Evolutionary conservation across 345 rosid genomes (phyloP).

Genomic region (Dipteronia sinensis): DNA sequence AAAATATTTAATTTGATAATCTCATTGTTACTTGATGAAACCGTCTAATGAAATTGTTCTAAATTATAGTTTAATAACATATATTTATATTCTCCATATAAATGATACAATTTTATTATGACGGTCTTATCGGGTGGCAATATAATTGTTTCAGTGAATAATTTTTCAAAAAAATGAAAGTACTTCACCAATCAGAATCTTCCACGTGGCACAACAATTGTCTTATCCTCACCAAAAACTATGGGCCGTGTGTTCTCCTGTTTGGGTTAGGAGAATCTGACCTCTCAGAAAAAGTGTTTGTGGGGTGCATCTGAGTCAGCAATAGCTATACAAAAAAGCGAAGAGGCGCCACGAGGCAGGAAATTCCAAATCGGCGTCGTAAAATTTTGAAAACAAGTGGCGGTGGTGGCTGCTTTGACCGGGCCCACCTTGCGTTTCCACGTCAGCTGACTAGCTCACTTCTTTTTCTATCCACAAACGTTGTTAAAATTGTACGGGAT

Average conservation of each 20-base stretch:
- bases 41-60: too few relatives aligned
- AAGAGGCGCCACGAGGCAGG: constrained; percentile 27
- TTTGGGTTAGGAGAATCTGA: neutral
- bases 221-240: neutral
- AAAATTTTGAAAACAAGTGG: neutral
- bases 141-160: too few relatives aligned
- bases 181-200: neutral
- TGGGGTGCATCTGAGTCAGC: constrained; percentile 48
- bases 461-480: too few relatives aligned
- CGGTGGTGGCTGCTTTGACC: too few relatives aligned
- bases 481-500: too few relatives aligned
- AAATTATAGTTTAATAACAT: too few relatives aligned
- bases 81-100: too few relatives aligned
- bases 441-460: neutral
- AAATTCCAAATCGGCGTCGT: neutral
- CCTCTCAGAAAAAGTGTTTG: neutral
- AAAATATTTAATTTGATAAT: too few relatives aligned
- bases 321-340: neutral
- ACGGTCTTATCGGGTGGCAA: too few relatives aligned
- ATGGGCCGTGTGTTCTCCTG: neutral
- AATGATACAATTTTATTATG: too few relatives aligned
- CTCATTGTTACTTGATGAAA: too few relatives aligned
- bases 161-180: too few relatives aligned
- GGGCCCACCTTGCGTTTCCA: constrained; percentile 10
- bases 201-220: neutral